These are phyloP conservation scores for Phytomonas sp. DNA, from an alignment of 208 protist genomes.

Conservation along the genomic window DNA sequence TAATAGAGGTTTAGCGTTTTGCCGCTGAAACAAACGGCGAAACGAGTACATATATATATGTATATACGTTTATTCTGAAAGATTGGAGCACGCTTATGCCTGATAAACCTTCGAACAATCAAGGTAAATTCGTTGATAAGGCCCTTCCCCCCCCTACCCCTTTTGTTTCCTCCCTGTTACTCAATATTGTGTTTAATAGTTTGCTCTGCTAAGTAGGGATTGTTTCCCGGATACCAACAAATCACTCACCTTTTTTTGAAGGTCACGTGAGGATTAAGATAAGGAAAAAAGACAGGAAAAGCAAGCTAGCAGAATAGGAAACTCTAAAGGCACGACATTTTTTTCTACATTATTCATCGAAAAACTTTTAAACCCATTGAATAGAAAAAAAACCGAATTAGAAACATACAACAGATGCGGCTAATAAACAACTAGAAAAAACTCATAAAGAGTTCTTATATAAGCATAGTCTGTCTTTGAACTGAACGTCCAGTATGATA, in stretches of 20 bases:
- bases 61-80: background rate
- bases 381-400: slow-evolving; percentile 9
- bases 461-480: background rate
- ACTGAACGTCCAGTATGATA: background rate
- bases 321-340: background rate
- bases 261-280: slow-evolving; percentile 9
- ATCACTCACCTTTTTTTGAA: background rate
- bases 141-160: background rate
- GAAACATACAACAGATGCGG: slow-evolving; percentile 7
- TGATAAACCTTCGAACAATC: background rate
- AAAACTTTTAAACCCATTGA: no score
- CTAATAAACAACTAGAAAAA: background rate
- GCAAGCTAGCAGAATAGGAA: slow-evolving; percentile 6
- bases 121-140: background rate
- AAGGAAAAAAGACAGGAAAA: slow-evolving; percentile 12
- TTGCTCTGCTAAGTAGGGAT: background rate
- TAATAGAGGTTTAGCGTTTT: background rate
- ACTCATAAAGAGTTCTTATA: background rate
- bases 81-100: background rate
- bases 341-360: background rate
- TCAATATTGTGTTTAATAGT: background rate
- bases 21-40: background rate
- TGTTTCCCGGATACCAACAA: background rate
- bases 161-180: background rate
- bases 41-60: slow-evolving; percentile 1